Evolutionary conservation across 768 basidiomycete species (phyloP), one percentile per base, ranked within the genome.

Genomic region (Hemileccinum impolitum): DNA sequence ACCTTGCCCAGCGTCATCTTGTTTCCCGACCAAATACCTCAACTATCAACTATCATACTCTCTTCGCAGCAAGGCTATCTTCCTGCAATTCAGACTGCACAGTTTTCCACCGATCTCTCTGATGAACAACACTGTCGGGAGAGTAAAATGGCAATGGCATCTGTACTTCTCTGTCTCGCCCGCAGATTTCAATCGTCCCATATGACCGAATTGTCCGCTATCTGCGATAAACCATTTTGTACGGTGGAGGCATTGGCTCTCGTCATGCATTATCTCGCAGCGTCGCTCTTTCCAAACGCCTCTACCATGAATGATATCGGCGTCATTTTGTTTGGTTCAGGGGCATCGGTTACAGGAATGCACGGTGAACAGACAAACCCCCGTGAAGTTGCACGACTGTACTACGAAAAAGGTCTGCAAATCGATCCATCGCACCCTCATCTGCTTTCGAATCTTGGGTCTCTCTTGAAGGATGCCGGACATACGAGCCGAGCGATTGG

Each of bases 221-320:
- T 60, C 26, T 59, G 60, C 35, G 53, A 52, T 17, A 66, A 62
- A 34, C 56, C 61, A 1, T 59, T 71, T 39, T 65, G 65, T 19
- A 58, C 67, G 10, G 67, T 65, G 19, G 65, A 70, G 17, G 70
- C 72, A 2, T 54, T 78, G 26, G 59, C 71, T 39, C 67, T 78
- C 9, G 45, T 78, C 38, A 63, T 78, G 42, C 77, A 78, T 53
- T 79, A 79, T 57, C 56, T 78, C 21, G 73, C 77, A 0, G 62
- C 77, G 1, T 68, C 75, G 1, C 63, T 77, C 31, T 65, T 66
- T 51, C 75, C 75, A 5, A 70, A 71, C 12, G 69, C 77, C 2
- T 72, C 74, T 25, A 74, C 72, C 19, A 71, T 73, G 62, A 79
- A 79, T 54, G 77, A 79, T 47, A 71, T 77, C 26, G 77, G 77